Evolutionary conservation across 768 basidiomycete genomes (phyloP).

Genomic region (Gloeostereum incarnatum): DNA sequence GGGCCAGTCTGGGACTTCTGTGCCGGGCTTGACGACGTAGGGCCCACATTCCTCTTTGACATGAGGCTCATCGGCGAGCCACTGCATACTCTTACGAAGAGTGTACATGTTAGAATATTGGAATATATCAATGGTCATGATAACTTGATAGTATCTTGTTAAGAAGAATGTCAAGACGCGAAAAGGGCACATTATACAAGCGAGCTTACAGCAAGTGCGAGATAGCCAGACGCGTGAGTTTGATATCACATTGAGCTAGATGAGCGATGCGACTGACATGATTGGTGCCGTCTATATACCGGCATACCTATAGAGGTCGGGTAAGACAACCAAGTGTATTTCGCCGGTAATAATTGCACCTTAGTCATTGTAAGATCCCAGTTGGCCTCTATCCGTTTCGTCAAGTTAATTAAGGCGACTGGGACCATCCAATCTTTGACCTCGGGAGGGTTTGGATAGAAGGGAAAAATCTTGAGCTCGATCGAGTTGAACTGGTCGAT

Average conservation of each 20-base stretch:
- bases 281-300: constrained; percentile 83
- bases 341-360: constrained; percentile 25
- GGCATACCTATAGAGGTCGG: constrained; percentile 46
- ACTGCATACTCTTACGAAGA: constrained; percentile 75
- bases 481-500: constrained; percentile 92
- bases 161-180: background rate
- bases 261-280: constrained; percentile 89
- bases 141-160: constrained; percentile 87
- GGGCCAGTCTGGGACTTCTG: constrained; percentile 74
- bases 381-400: constrained; percentile 75
- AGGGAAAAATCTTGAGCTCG: constrained; percentile 93
- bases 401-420: constrained; percentile 76
- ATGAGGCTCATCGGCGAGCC: constrained; percentile 77
- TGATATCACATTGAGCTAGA: constrained; percentile 81
- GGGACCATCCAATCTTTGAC: constrained; percentile 97
- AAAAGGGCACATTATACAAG: background rate
- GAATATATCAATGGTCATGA: constrained; percentile 96
- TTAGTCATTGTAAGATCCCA: constrained; percentile 96
- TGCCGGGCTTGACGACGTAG: constrained; percentile 76
- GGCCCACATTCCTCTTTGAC: constrained; percentile 87
- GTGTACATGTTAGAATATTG: constrained; percentile 98
- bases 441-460: constrained; percentile 86
- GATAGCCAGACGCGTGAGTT: constrained; percentile 77
- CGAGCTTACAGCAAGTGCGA: constrained; percentile 78
- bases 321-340: background rate